Base-by-base conservation (phyloP, 176 grass and related monocot genomes). In the Elaeis guineensis region DNA sequence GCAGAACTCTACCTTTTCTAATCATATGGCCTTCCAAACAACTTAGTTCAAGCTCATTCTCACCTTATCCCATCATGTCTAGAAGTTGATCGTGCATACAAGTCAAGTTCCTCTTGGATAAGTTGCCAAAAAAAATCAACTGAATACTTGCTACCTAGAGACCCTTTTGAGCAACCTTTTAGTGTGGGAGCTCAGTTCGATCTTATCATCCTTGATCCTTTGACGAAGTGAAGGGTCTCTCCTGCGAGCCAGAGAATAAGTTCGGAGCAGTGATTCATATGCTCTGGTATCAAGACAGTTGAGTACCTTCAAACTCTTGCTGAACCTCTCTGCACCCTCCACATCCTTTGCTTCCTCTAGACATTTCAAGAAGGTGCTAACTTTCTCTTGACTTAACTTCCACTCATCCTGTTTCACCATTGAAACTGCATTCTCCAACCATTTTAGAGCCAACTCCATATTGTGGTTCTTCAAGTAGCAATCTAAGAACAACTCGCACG, bases 301-400 rank as follows among this genome's bases (percentile, higher is more conserved):
- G 25, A 78, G 55, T 11, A 3, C 61, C 68, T 75, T 85, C 74
- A 85, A 63, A 66, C 70, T 72, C 25, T 66, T 16, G 51, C 62
- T 66, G 54, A 90, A 76, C 59, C 64, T 73, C 6, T 90, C 59
- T 0, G 75, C 71, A 12, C 82, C 55, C 1, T 79, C 55, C 4
- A 71, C 75, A 55, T 89, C 82, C 54, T 80, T 84, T 49, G 78
- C 66, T 64, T 89, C 89, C 69, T 95, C 78, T 0, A 95, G 85
- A 64, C 56, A 74, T 64, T 80, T 73, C 19, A 77, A 74, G 67
- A 85, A 83, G 30, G 28, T 65, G 29, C 71, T 44, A 18, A 83
- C 61, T 63, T 60, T 89, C 29, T 86, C 79, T 71, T 80, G 64
- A 59, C 73, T 63, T 17, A 85, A 69, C 49, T 75, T 89, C 69